phyloP scores from a whole-genome alignment of 805 yeast species.

The Grigorovia transvaalensis region DNA sequence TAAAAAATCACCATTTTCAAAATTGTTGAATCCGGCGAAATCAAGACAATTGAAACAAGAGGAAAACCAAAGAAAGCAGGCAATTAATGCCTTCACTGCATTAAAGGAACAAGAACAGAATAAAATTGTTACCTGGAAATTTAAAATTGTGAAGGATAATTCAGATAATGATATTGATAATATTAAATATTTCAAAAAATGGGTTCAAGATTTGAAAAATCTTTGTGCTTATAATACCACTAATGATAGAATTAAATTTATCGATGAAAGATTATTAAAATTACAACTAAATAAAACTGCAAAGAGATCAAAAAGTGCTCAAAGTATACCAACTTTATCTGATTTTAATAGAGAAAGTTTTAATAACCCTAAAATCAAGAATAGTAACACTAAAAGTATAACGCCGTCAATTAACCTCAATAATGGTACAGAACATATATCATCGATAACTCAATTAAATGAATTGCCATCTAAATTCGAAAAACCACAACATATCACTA shows the following conservation, averaged over 20 bases:
- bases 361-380: not conserved
- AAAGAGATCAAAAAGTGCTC: slow-evolving; percentile 1
- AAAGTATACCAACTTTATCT: not conserved
- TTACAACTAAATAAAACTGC: slow-evolving; percentile 9
- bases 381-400: not conserved
- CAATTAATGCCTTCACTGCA: slow-evolving; percentile 1
- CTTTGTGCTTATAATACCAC: slow-evolving; percentile 39
- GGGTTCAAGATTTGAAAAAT: slow-evolving; percentile 48
- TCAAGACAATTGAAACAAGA: slow-evolving; percentile 5
- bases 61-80: slow-evolving; percentile 3
- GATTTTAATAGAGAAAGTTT: not conserved
- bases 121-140: slow-evolving; percentile 18
- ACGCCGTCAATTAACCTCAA: not conserved
- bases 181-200: slow-evolving; percentile 35
- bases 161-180: slow-evolving; percentile 33
- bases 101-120: slow-evolving; percentile 5
- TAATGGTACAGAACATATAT: not conserved
- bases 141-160: slow-evolving; percentile 16
- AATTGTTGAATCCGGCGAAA: slow-evolving; percentile 6
- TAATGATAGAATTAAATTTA: slow-evolving; percentile 40
- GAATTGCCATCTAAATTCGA: slow-evolving; percentile 5
- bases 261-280: slow-evolving; percentile 28
- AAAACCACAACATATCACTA: slow-evolving; percentile 22
- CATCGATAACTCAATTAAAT: slow-evolving; percentile 1
- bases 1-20: slow-evolving; percentile 7